phyloP scores from a whole-genome alignment of 768 basidiomycete genomes.

The Tylopilus sp. region DNA sequence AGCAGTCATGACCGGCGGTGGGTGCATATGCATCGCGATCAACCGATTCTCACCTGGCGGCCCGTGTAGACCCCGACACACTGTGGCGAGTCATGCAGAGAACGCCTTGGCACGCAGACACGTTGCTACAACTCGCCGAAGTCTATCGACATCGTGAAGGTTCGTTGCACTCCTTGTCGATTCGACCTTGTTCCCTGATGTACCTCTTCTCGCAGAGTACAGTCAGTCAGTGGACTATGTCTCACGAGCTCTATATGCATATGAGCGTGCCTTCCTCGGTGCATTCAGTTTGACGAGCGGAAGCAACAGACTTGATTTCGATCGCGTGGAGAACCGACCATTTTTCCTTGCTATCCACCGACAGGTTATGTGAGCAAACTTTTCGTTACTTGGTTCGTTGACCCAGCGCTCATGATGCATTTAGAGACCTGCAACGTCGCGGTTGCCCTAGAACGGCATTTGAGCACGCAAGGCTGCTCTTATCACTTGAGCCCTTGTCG shows the following conservation, averaged over 20 bases:
- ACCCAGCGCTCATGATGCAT: neutral
- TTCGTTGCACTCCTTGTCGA: slow-evolving; percentile 25
- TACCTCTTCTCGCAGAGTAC: slow-evolving; percentile 52
- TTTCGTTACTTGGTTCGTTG: neutral
- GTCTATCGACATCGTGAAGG: slow-evolving; percentile 75
- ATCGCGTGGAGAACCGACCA: slow-evolving; percentile 85
- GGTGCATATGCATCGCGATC: slow-evolving; percentile 18
- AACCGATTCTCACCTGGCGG: neutral
- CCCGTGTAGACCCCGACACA: slow-evolving; percentile 64
- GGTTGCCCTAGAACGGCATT: slow-evolving; percentile 89
- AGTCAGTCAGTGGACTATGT: slow-evolving; percentile 82
- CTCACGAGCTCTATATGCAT: slow-evolving; percentile 91
- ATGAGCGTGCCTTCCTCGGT: slow-evolving; percentile 86
- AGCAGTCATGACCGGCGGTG: slow-evolving; percentile 79
- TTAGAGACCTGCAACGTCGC: slow-evolving; percentile 79
- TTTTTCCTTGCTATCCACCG: slow-evolving; percentile 89
- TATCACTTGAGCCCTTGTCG: slow-evolving; percentile 78
- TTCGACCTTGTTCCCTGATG: neutral
- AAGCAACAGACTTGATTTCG: slow-evolving; percentile 82
- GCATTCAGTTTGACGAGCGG: slow-evolving; percentile 84
- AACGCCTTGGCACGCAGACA: slow-evolving; percentile 91
- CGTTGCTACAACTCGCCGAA: slow-evolving; percentile 42
- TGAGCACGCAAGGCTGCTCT: slow-evolving; percentile 85
- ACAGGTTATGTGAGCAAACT: slow-evolving; percentile 63
- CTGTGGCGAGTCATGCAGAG: slow-evolving; percentile 73